phyloP scores from a whole-genome alignment of 2,329 filamentous ascomycete species.

The Hymenoscyphus scutula region DNA sequence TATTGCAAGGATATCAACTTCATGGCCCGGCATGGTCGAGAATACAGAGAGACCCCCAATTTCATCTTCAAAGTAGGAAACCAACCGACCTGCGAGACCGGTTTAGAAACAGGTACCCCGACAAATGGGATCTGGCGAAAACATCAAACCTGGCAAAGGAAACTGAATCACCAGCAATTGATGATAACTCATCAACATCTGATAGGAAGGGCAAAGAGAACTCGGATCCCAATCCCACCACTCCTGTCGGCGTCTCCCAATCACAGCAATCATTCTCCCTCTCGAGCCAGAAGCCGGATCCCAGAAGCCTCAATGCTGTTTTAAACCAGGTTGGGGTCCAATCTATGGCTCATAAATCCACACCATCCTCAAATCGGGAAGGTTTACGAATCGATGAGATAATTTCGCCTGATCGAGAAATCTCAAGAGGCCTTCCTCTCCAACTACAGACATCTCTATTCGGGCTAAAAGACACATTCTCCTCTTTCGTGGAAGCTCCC shows the following conservation, averaged over 20 bases:
- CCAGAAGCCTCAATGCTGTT: not conserved
- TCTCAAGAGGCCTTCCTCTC: constrained; percentile 15
- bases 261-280: not conserved
- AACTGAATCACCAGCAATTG: not conserved
- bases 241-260: not conserved
- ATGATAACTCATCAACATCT: not conserved
- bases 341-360: not conserved
- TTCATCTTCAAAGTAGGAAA: constrained; percentile 56
- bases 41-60: constrained; percentile 59
- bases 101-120: constrained; percentile 62
- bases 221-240: constrained; percentile 8
- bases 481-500: constrained; percentile 25
- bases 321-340: not conserved
- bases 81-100: constrained; percentile 63
- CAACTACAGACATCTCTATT: constrained; percentile 16
- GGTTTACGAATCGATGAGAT: constrained; percentile 33
- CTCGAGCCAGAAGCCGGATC: not conserved
- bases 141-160: constrained; percentile 3
- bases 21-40: constrained; percentile 65
- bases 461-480: constrained; percentile 23
- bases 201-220: constrained; percentile 7
- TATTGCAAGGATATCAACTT: constrained; percentile 56
- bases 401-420: constrained; percentile 25
- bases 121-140: constrained; percentile 40
- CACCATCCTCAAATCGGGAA: constrained; percentile 25